Percentiles rank a stretch among this genome's conserved stretches.
phyloP scores from a whole-genome alignment of 257 asterid genomes.

The Anisodus tanguticus region DNA sequence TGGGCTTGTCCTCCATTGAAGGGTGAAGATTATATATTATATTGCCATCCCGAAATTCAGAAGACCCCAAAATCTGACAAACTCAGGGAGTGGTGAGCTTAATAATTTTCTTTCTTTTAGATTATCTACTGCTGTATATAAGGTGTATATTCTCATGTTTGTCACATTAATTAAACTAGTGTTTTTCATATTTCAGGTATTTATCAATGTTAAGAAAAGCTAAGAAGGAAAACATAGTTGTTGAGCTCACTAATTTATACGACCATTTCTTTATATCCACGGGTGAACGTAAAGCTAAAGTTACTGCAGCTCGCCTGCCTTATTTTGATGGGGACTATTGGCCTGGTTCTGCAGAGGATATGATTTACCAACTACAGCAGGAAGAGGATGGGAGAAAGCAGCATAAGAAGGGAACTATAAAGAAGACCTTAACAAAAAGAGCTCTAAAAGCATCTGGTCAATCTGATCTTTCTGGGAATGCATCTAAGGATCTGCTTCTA shows the following conservation, averaged over 20 bases:
- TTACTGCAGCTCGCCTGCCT: conserved; percentile 93
- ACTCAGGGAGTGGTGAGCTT: conserved; percentile 92
- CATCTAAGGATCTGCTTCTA: conserved; percentile 83
- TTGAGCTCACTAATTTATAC: conserved; percentile 82
- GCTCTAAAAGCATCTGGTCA: conserved; percentile 96
- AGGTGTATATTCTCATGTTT: conserved; percentile 31
- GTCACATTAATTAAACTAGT: conserved; percentile 27
- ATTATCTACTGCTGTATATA: conserved; percentile 18
- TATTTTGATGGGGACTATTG: conserved; percentile 99
- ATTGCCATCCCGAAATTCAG: conserved; percentile 99
- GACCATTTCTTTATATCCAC: conserved; percentile 80
- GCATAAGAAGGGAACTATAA: conserved; percentile 68
- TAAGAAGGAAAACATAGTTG: conserved; percentile 75
- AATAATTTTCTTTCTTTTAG: conserved; percentile 28
- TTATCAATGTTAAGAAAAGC: conserved; percentile 93
- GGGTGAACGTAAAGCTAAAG: conserved; percentile 94
- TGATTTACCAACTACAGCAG: conserved; percentile 83
- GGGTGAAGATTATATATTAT: conserved; percentile 97
- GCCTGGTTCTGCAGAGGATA: conserved; percentile 99
- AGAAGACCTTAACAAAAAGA: conserved; percentile 83
- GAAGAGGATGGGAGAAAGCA: conserved; percentile 90
- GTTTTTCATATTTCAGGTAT: conserved; percentile 66
- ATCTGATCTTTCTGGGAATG: conserved; percentile 91
- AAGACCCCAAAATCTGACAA: conserved; percentile 99
- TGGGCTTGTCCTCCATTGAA: conserved; percentile 99